Conservation (phyloP, 768 basidiomycete genomes). For the Suillus cothurnatus region DNA sequence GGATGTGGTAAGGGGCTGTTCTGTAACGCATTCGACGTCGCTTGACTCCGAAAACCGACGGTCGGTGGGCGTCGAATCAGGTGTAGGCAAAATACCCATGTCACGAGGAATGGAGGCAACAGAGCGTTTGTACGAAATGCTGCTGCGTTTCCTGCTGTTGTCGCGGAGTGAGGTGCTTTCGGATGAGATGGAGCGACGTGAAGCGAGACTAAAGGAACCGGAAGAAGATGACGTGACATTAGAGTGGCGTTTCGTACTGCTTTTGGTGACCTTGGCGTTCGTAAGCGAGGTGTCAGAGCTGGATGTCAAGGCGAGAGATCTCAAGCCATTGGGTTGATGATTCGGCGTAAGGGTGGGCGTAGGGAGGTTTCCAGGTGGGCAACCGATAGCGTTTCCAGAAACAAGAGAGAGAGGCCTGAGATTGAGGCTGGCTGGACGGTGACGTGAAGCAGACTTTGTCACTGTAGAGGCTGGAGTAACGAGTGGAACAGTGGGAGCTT, state of each 20-base stretch:
- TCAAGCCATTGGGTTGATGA: constrained; percentile 47
- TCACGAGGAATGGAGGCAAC: constrained; percentile 34
- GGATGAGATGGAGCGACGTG: constrained; percentile 24
- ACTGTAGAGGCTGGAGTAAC: constrained; percentile 35
- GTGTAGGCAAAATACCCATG: constrained; percentile 62
- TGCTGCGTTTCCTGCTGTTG: constrained; percentile 53
- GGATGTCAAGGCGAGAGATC: constrained; percentile 51
- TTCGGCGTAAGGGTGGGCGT: constrained; percentile 58
- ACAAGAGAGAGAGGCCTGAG: constrained; percentile 75
- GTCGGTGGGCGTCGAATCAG: constrained; percentile 72
- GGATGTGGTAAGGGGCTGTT: constrained; percentile 63
- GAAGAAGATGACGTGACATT: constrained; percentile 16
- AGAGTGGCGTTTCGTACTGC: constrained; percentile 10
- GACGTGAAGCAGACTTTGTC: constrained; percentile 46
- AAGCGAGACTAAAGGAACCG: constrained; percentile 6
- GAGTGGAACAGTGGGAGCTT: constrained; percentile 29
- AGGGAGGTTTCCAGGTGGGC: constrained; percentile 42
- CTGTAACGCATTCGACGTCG: constrained; percentile 20
- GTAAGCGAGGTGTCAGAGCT: constrained; percentile 31
- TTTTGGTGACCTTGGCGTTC: constrained; percentile 4
- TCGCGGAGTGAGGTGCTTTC: constrained; percentile 28
- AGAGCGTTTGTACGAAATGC: constrained; percentile 74
- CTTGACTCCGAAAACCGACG: constrained; percentile 40
- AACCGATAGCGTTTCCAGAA: constrained; percentile 47
- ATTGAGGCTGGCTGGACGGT: constrained; percentile 66